Evolutionary conservation across 176 grass and related monocot genomes (phyloP), one percentile per base, ranked within the genome.

Genomic region (Poa annua): DNA sequence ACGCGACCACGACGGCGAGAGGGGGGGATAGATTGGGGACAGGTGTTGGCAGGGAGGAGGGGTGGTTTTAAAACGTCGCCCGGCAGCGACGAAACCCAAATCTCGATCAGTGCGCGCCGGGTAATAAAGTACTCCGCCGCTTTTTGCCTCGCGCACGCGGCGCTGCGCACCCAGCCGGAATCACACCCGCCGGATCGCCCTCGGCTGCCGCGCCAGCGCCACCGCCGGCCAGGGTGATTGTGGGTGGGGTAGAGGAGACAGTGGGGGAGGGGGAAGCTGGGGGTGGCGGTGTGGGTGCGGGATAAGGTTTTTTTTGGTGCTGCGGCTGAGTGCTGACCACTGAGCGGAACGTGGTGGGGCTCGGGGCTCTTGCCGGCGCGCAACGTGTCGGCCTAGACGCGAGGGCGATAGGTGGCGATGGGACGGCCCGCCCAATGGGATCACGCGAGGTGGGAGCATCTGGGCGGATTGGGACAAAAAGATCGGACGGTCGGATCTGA

Each of bases 331-430:
- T 29, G 29, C 29, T 29, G 56, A 48, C 59, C 60, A 69, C 17
- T 47, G 87, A 71, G 9, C 57, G 48, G 68, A 76, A 29, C 24
- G 72, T 79, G 80, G 83, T 81, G 82, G 83, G 78, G 78, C 11
- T 24, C 32, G n/a, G 75, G n/a, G 5, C 24, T n/a, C 21, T 21
- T 74, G 36, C 20, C 54, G 25, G 51, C 16, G 72, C 62, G 86
- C 62, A 76, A 97, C 94, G 92, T 97, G 94, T 83, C 94, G 65
- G 66, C 75, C 19, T 77, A 49, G 32, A 34, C 32, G 42, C 62
- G 86, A 85, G 45, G 66, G 44, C 48, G 73, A 67, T 53, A 32
- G 11, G 70, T 72, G 8, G 53, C 21, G 85, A 91, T 62, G 88
- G 14, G 87, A 91, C 85, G 50, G 14, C 24, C 24, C 32, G 15